Conservation (phyloP, 2,329 filamentous ascomycete species). For the Penicillium sp. region DNA sequence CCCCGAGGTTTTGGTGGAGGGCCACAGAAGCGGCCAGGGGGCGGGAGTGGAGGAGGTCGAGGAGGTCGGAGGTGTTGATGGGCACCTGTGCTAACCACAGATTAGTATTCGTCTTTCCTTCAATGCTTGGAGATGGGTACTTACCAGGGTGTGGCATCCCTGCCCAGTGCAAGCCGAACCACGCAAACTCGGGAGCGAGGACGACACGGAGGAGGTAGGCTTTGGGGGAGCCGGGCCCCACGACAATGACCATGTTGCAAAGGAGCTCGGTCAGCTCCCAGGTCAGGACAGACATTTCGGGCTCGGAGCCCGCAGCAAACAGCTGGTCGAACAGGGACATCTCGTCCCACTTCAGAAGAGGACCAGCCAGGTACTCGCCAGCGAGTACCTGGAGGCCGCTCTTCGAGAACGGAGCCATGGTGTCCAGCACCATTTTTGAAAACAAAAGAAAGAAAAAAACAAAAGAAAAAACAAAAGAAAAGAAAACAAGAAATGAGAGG, state of each 20-base stretch:
- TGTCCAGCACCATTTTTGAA: background rate
- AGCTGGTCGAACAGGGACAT: background rate
- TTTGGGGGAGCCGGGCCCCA: conserved; percentile 1
- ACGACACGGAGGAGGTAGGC: conserved; percentile 5
- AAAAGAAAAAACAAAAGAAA: background rate
- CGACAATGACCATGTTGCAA: conserved; percentile 7
- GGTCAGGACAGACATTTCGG: background rate
- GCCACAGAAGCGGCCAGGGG: background rate
- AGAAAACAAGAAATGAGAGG: background rate
- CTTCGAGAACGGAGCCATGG: conserved; percentile 1
- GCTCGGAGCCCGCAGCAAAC: background rate
- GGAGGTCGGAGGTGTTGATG: background rate
- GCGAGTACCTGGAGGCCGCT: conserved; percentile 5
- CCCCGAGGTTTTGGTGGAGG: background rate
- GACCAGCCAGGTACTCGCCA: conserved; percentile 1
- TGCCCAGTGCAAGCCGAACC: conserved; percentile 10
- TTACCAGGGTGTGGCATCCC: conserved; percentile 1
- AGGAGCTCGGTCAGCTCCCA: conserved; percentile 4
- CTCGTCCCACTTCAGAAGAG: background rate
- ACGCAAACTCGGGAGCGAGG: conserved; percentile 7
- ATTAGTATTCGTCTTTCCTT: background rate
- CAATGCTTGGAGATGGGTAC: background rate
- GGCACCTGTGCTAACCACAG: background rate
- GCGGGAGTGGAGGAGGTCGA: background rate
- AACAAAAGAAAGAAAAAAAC: background rate